Evolutionary conservation across 805 yeast species (phyloP), one percentile per base, ranked within the genome.

Genomic region (Lachancea dasiensis): DNA sequence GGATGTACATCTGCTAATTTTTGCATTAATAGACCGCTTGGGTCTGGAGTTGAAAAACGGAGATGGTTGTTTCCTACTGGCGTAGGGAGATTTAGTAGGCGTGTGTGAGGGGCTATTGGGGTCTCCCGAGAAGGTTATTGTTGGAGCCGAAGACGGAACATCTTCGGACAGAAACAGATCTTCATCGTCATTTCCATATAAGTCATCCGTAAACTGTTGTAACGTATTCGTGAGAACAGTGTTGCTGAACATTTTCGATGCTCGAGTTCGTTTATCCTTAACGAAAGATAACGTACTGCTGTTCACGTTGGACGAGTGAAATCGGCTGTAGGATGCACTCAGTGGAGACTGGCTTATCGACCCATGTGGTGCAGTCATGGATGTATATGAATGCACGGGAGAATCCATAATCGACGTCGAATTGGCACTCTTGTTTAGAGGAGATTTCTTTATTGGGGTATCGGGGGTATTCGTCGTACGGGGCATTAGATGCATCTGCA

Each of bases 161-260:
- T 25, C 13, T 7, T 30, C 35, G 19, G 44, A 36, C 34, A 37
- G 23, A 24, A 41, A 24, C 17, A 37, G 36, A 29, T 29, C 37
- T 15, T 41, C 41, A 39, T 38, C 43, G 14, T 47, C 51, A 8
- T 48, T 47, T 6, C 65, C 65, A 31, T 61, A 61, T 20, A 61
- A 41, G 37, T 61, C 65, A 41, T 58, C 60, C 2, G 63, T 61
- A 26, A 61, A 52, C 39, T 58, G 61, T 45, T 60, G 63, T 26
- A 61, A 41, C 36, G 56, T 56, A 25, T 51, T 51, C 6, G 60
- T 52, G 27, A 61, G 39, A 33, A 56, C 62, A 14, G 45, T 48
- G 37, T 59, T 61, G 30, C 51, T 55, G 38, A 53, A 36, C 37
- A 53, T 37, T 42, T 47, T 35, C 34, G 61, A 44, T 36, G 56